Evolutionary conservation across 2,329 filamentous ascomycete genomes (phyloP).

Genomic region (Ceratocystiopsis minuta): DNA sequence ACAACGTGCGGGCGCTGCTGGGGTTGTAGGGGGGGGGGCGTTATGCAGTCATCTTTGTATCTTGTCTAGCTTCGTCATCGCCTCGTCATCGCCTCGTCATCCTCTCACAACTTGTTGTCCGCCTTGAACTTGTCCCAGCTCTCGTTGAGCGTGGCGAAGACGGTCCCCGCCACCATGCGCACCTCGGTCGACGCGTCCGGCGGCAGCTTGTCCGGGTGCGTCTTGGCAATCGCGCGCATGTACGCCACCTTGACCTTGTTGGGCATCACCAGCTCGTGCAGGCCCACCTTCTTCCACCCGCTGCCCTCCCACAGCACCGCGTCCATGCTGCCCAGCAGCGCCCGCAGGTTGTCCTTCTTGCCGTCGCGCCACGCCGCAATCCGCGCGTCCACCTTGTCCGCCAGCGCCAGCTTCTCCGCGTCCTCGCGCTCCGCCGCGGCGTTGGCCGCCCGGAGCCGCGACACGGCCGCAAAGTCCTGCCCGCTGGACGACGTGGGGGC

Average conservation of each 20-base stretch:
- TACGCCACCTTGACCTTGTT: conserved; percentile 95
- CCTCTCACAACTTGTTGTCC: conserved; percentile 41
- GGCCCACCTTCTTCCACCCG: conserved; percentile 91
- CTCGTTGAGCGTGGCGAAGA: conserved; percentile 53
- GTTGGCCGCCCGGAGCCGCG: conserved; percentile 66
- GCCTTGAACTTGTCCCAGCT: conserved; percentile 57
- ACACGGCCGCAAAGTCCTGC: conserved; percentile 58
- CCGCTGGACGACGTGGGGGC: conserved; percentile 3
- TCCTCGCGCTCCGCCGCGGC: conserved; percentile 70
- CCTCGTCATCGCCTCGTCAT: too few relatives aligned
- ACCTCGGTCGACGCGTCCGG: conserved; percentile 48
- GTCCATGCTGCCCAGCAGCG: conserved; percentile 72
- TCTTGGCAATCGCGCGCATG: conserved; percentile 98
- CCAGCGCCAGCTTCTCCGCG: conserved; percentile 79
- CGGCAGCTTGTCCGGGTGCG: conserved; percentile 83
- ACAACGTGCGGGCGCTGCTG: conserved; percentile 62
- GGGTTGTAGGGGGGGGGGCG: conserved; percentile 52
- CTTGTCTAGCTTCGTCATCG: too few relatives aligned
- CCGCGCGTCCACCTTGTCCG: conserved; percentile 67
- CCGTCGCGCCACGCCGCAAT: conserved; percentile 72
- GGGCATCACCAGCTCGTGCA: conserved; percentile 82
- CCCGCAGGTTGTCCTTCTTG: conserved; percentile 82
- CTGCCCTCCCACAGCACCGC: conserved; percentile 78
- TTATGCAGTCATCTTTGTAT: too few relatives aligned
- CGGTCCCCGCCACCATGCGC: conserved; percentile 44